Evolutionary conservation across 2,329 filamentous ascomycete species (phyloP).

Genomic region (Colletotrichum graminicola): DNA sequence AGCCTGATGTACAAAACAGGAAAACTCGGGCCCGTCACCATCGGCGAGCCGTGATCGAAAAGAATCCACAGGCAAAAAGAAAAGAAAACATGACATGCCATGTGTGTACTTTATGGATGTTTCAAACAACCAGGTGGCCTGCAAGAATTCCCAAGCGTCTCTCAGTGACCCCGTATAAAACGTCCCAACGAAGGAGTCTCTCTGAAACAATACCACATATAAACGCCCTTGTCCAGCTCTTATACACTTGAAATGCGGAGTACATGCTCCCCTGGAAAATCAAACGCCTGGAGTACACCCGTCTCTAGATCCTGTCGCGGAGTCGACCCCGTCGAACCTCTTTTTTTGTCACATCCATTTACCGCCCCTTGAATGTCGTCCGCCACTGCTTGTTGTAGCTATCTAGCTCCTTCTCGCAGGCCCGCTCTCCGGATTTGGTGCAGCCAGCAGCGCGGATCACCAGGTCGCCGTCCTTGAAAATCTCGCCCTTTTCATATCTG

Average conservation of each 20-base stretch:
- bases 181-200: conserved; percentile 22
- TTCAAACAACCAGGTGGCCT: conserved; percentile 28
- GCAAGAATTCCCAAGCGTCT: conserved; percentile 12
- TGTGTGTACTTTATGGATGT: conserved; percentile 5
- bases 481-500: conserved; percentile 63
- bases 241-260: conserved; percentile 33
- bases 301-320: conserved; percentile 15
- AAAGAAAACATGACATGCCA: conserved; percentile 5
- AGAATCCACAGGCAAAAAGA: background rate
- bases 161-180: conserved; percentile 24
- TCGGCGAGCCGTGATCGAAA: conserved; percentile 29
- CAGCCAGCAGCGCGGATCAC: conserved; percentile 84
- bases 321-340: background rate
- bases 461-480: conserved; percentile 86
- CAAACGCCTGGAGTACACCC: conserved; percentile 33
- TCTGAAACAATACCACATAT: conserved; percentile 26
- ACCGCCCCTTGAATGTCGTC: conserved; percentile 55
- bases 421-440: conserved; percentile 65
- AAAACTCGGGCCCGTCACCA: conserved; percentile 17
- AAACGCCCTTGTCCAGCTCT: conserved; percentile 41
- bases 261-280: conserved; percentile 33
- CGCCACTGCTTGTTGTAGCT: conserved; percentile 63
- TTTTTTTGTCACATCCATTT: conserved; percentile 56
- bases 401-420: conserved; percentile 79
- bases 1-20: conserved; percentile 23